A percentile compares a stretch with the other conserved stretches of the same genome.
Conservation (phyloP, 805 yeast species). For the Saccharomyces jurei region DNA sequence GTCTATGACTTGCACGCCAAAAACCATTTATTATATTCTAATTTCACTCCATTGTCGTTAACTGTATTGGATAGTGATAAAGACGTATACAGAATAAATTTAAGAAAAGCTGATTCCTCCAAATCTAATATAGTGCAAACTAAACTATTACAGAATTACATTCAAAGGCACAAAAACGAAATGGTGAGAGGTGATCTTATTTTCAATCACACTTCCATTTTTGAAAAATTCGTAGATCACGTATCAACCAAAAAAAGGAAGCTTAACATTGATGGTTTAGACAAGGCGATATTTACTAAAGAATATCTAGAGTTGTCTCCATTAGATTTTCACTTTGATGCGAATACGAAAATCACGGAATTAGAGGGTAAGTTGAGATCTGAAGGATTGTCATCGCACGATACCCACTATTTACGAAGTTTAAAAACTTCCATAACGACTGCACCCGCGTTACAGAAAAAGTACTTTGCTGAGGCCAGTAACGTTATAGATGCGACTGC, state of each 20-base stretch:
- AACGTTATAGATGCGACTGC: constrained; percentile 15
- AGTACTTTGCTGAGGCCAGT: constrained; percentile 32
- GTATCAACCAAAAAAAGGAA: constrained; percentile 5
- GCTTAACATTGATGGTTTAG: constrained; percentile 10
- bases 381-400: constrained; percentile 19
- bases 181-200: constrained; percentile 2
- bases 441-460: constrained; percentile 30
- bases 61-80: constrained; percentile 18
- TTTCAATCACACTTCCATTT: constrained; percentile 17
- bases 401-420: constrained; percentile 29
- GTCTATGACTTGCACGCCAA: constrained; percentile 27
- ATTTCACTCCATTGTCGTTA: constrained; percentile 20
- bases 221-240: constrained; percentile 12
- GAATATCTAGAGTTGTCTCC: constrained; percentile 11
- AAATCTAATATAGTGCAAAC: constrained; percentile 19
- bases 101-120: constrained; percentile 6
- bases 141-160: constrained; percentile 10
- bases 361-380: constrained; percentile 15
- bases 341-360: constrained; percentile 17
- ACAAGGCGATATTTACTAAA: constrained; percentile 7
- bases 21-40: constrained; percentile 14
- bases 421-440: constrained; percentile 29
- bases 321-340: constrained; percentile 26
- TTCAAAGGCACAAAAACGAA: not conserved
- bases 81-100: constrained; percentile 14